Evolutionary conservation across 768 basidiomycete species (phyloP).

Genomic region (Suillus americanus): DNA sequence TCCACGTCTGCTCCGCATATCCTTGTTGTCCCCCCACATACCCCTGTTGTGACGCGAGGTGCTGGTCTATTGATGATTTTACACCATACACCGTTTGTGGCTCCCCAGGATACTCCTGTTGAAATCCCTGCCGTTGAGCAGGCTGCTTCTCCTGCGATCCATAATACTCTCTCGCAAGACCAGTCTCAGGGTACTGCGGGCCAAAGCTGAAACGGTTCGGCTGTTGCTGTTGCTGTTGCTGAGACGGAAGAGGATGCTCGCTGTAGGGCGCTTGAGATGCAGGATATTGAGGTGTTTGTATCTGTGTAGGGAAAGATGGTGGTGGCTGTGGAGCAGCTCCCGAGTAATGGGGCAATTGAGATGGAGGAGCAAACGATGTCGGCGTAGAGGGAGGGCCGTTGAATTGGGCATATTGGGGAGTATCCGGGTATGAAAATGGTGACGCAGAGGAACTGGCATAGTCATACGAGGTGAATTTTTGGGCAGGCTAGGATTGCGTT

Average conservation of each 20-base stretch:
- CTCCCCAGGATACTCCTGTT: neutral
- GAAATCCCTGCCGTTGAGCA: neutral
- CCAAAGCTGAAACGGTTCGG: neutral
- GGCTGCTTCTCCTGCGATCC: constrained; percentile 1
- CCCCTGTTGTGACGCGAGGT: neutral
- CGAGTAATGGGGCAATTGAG: neutral
- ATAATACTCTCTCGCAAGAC: neutral
- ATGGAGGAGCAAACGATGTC: neutral
- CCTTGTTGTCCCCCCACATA: neutral
- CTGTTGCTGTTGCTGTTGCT: constrained; percentile 1
- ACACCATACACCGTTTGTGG: neutral
- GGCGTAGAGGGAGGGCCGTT: neutral
- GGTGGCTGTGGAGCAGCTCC: neutral
- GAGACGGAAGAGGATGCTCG: neutral
- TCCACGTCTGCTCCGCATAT: neutral
- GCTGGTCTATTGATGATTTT: neutral
- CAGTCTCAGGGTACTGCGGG: neutral
- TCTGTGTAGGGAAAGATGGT: neutral
- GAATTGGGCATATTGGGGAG: constrained; percentile 1
- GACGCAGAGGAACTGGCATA: neutral
- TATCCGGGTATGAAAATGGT: neutral
- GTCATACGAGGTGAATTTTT: neutral
- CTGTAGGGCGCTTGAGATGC: neutral
- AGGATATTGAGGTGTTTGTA: neutral
- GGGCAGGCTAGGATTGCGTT: neutral